Evolutionary conservation across 441 rosid genomes (phyloP).

Genomic region (Melastoma candidum): DNA sequence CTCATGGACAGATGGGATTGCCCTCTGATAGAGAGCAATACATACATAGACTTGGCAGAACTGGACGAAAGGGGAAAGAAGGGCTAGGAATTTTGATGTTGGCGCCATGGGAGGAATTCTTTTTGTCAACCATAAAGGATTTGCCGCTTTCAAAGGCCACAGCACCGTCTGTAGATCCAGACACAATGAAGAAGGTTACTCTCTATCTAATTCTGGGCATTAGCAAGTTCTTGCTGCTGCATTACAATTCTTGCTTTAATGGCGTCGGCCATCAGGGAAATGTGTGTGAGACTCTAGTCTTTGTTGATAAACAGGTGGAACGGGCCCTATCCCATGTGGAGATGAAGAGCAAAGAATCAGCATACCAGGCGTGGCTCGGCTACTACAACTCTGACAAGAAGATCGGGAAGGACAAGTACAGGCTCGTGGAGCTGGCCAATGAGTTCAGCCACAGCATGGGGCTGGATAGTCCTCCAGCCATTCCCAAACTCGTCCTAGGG

Average conservation of each 20-base stretch:
- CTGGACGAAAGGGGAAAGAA: constrained; percentile 94
- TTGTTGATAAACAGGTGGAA: constrained; percentile 42
- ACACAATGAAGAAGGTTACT: constrained; percentile 54
- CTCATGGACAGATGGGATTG: constrained; percentile 52
- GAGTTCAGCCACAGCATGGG: constrained; percentile 88
- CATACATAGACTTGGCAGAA: constrained; percentile 90
- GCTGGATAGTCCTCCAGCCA: constrained; percentile 63
- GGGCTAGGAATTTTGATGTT: constrained; percentile 76
- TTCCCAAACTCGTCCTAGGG: constrained; percentile 52
- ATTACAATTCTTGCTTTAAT: background rate
- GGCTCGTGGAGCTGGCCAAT: constrained; percentile 76
- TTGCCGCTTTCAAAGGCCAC: constrained; percentile 66
- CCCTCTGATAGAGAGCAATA: constrained; percentile 91
- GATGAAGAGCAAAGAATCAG: constrained; percentile 70
- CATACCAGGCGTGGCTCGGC: constrained; percentile 92
- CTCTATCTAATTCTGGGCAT: background rate
- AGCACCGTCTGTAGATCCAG: constrained; percentile 50
- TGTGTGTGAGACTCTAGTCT: too few species aligned
- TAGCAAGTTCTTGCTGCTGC: background rate
- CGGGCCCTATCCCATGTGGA: constrained; percentile 55
- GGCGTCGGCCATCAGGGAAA: too few species aligned
- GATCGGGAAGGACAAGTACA: constrained; percentile 51
- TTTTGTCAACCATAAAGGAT: constrained; percentile 64
- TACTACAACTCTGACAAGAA: constrained; percentile 73
- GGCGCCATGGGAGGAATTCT: constrained; percentile 92